Evolutionary conservation across 2,329 filamentous ascomycete genomes (phyloP).

Genomic region (Botrytis porri): DNA sequence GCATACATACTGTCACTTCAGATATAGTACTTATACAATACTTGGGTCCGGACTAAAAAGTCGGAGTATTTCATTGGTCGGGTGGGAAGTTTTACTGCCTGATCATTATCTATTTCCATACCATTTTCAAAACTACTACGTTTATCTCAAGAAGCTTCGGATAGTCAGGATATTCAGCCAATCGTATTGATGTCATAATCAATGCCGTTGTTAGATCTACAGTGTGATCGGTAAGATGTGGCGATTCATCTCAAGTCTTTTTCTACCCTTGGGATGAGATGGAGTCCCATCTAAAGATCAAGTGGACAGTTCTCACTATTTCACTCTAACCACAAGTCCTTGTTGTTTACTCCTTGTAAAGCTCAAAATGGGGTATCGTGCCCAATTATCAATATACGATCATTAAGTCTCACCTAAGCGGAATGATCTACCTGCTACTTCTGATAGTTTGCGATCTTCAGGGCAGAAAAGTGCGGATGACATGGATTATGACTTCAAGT

Average conservation of each 20-base stretch:
- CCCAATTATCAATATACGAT: background rate
- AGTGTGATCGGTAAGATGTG: constrained; percentile 10
- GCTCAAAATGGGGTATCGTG: background rate
- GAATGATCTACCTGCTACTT: background rate
- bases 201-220: constrained; percentile 17
- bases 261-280: constrained; percentile 9
- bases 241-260: constrained; percentile 16
- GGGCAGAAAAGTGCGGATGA: background rate
- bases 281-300: constrained; percentile 15
- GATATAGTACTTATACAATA: constrained; percentile 4
- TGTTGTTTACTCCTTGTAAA: constrained; percentile 9
- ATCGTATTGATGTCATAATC: background rate
- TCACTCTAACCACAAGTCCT: background rate
- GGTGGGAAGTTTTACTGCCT: background rate
- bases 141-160: constrained; percentile 5
- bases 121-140: background rate
- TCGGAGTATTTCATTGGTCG: constrained; percentile 12
- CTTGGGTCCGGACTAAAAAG: background rate
- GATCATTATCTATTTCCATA: background rate
- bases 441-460: background rate
- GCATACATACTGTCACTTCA: constrained; percentile 10
- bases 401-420: background rate
- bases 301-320: constrained; percentile 15
- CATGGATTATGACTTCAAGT: background rate
- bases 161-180: background rate